These are phyloP conservation scores for Fusarium keratoplasticum DNA, from an alignment of 2,329 filamentous ascomycete species.

Conservation along the genomic window DNA sequence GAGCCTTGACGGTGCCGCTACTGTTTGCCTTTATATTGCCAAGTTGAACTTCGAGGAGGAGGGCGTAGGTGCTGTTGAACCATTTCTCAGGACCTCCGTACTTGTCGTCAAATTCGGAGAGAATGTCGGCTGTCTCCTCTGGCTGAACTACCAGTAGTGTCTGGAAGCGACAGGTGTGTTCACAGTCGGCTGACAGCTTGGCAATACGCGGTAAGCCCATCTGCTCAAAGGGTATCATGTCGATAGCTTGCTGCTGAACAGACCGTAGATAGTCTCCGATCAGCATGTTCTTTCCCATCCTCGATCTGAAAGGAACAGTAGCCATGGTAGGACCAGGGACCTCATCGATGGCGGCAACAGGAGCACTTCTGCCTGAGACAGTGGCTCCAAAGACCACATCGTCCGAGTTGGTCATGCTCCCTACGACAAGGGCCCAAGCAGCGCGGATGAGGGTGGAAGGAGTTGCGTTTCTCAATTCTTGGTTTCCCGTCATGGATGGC, in stretches of 20 bases:
- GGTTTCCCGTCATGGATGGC: constrained; percentile 58
- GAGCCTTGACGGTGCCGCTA: neutral
- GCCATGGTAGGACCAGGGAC: constrained; percentile 50
- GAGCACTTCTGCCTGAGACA: constrained; percentile 51
- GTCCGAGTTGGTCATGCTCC: constrained; percentile 51
- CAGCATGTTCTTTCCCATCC: constrained; percentile 41
- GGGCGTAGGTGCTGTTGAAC: neutral
- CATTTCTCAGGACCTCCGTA: neutral
- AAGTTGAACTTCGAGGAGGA: constrained; percentile 8
- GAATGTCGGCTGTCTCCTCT: neutral
- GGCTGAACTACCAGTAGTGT: constrained; percentile 16
- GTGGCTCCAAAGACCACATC: constrained; percentile 58
- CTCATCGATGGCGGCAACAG: constrained; percentile 32
- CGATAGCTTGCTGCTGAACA: constrained; percentile 23
- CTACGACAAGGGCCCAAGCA: constrained; percentile 63
- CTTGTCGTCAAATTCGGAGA: neutral
- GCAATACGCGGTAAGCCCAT: constrained; percentile 34
- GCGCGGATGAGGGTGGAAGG: constrained; percentile 43
- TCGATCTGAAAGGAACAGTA: constrained; percentile 41
- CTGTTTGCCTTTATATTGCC: neutral
- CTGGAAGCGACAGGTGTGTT: constrained; percentile 13
- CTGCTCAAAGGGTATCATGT: constrained; percentile 34
- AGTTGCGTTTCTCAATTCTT: constrained; percentile 32
- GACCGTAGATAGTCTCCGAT: constrained; percentile 55
- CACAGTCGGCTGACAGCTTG: constrained; percentile 1